phyloP scores from a whole-genome alignment of 2,329 filamentous ascomycete species.

The Talaromyces sp. region DNA sequence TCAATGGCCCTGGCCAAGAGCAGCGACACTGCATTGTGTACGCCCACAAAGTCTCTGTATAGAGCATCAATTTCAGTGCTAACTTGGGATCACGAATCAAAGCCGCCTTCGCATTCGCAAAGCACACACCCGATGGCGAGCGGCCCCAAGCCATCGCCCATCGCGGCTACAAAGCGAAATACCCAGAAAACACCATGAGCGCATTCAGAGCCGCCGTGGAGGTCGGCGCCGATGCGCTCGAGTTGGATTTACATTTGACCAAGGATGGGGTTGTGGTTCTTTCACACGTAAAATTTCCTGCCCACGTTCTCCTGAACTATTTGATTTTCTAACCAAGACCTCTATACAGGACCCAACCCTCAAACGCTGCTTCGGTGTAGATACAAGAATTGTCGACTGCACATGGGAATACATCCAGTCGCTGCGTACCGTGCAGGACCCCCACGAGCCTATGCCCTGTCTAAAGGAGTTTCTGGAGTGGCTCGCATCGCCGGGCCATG shows the following conservation, averaged over 20 bases:
- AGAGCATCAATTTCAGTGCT: neutral
- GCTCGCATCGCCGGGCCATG: slow-evolving; percentile 62
- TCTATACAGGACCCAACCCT: slow-evolving; percentile 66
- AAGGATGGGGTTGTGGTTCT: slow-evolving; percentile 81
- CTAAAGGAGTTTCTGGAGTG: slow-evolving; percentile 73
- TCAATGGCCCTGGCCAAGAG: neutral
- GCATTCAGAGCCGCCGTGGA: slow-evolving; percentile 73
- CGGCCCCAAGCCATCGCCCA: slow-evolving; percentile 44
- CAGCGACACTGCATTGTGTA: neutral
- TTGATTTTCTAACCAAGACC: neutral
- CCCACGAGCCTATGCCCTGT: slow-evolving; percentile 70
- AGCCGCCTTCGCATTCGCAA: slow-evolving; percentile 21
- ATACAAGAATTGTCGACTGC: slow-evolving; percentile 70
- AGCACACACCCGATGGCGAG: slow-evolving; percentile 15
- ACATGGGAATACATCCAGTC: slow-evolving; percentile 71
- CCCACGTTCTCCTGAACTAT: neutral
- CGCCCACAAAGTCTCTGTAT: neutral
- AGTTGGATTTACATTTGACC: slow-evolving; percentile 86
- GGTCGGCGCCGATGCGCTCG: slow-evolving; percentile 74
- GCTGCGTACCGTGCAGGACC: slow-evolving; percentile 65
- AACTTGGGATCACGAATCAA: neutral
- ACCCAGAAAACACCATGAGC: slow-evolving; percentile 82
- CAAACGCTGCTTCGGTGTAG: slow-evolving; percentile 77
- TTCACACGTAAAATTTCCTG: slow-evolving; percentile 62
- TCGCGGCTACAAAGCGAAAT: slow-evolving; percentile 61